phyloP scores from a whole-genome alignment of 176 grass and related monocot species.

The Eleusine indica region DNA sequence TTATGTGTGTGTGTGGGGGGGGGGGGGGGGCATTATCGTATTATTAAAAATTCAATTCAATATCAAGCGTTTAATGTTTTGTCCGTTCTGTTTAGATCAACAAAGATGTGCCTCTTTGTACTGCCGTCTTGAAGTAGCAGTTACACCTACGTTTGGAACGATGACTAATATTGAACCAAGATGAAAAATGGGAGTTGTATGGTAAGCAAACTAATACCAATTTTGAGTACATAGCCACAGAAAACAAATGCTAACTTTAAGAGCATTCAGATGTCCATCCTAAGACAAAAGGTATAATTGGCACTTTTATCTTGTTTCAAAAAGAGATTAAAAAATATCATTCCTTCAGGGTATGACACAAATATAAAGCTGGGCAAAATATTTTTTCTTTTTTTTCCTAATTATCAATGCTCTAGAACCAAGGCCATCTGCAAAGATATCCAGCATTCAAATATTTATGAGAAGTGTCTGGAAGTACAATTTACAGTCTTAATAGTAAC shows the following conservation, averaged over 20 bases:
- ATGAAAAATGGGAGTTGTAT: background rate
- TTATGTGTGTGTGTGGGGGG: too few relatives aligned
- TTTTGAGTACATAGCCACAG: background rate
- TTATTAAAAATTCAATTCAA: background rate
- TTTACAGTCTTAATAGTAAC: too few relatives aligned
- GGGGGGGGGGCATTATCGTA: background rate
- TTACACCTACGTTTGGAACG: background rate
- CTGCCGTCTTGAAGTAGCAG: background rate
- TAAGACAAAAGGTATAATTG: background rate
- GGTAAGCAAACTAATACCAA: slow-evolving; percentile 3
- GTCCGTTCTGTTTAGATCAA: background rate
- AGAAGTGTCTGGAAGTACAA: too few relatives aligned
- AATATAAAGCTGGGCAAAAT: slow-evolving; percentile 28
- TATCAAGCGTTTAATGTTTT: background rate
- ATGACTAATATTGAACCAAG: slow-evolving; percentile 20
- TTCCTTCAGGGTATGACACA: background rate
- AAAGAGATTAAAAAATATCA: background rate
- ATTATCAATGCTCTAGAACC: background rate
- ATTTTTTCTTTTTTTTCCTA: background rate
- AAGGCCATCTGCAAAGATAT: too few relatives aligned
- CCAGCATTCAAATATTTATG: too few relatives aligned
- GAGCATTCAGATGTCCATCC: background rate
- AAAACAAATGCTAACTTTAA: too few relatives aligned
- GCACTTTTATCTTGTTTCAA: background rate
- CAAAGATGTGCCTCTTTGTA: too few relatives aligned